A percentile compares a stretch with the other conserved stretches of the same genome.
These are phyloP conservation scores for Nakaseomyces nivariensis DNA, from an alignment of 1,139 yeast species.

Conservation along the genomic window DNA sequence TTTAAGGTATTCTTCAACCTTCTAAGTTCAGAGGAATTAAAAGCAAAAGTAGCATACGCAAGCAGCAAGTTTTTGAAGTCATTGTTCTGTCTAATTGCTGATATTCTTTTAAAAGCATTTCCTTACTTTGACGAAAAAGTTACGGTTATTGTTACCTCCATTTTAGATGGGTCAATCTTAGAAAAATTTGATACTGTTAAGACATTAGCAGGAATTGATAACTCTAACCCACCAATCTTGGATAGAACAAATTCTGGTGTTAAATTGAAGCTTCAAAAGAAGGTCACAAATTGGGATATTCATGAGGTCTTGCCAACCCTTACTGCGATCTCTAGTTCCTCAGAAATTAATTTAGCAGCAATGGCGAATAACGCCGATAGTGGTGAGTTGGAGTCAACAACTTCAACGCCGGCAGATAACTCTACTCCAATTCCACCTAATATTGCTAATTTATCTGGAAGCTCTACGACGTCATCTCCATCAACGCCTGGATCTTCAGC, in stretches of 20 bases:
- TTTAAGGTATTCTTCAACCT: slow-evolving; percentile 24
- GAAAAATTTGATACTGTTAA: slow-evolving; percentile 12
- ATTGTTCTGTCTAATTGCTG: slow-evolving; percentile 21
- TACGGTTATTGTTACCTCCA: slow-evolving; percentile 19
- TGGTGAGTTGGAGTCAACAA: neutral
- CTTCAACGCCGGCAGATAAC: neutral
- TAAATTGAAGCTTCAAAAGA: slow-evolving; percentile 1
- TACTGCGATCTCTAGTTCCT: slow-evolving; percentile 9
- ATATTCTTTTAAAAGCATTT: slow-evolving; percentile 19
- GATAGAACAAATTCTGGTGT: slow-evolving; percentile 1
- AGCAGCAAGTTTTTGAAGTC: slow-evolving; percentile 20
- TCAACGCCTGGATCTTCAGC: slow-evolving; percentile 1
- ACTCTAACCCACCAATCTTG: neutral
- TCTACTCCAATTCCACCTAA: slow-evolving; percentile 1
- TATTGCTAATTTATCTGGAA: neutral
- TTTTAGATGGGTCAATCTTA: slow-evolving; percentile 19
- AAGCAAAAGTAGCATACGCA: slow-evolving; percentile 13
- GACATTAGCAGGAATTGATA: slow-evolving; percentile 1
- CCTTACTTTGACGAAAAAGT: slow-evolving; percentile 23
- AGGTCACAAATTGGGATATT: slow-evolving; percentile 5
- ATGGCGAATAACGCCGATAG: neutral
- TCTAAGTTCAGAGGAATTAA: slow-evolving; percentile 15
- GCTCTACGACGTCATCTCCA: neutral
- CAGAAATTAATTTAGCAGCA: slow-evolving; percentile 8
- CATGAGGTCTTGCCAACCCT: slow-evolving; percentile 7